Conservation (phyloP, 495 filamentous ascomycete species). For the Penicillium canescens region DNA sequence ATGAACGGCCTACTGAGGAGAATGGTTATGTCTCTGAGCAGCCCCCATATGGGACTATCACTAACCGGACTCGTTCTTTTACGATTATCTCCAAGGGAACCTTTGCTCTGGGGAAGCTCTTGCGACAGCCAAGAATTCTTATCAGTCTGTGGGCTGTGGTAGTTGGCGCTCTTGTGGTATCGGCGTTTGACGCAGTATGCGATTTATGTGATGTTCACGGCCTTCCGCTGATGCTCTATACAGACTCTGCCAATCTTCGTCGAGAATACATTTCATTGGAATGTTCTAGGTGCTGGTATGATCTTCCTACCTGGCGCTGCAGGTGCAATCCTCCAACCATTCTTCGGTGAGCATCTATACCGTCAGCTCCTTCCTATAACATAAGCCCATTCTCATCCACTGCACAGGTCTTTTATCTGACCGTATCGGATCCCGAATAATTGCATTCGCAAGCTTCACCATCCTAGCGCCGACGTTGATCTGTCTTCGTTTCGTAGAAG, state of each 20-base stretch:
- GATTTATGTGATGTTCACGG: background rate
- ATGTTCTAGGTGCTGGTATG: slow-evolving; percentile 63
- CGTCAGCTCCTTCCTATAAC: slow-evolving; percentile 38
- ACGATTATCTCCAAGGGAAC: background rate
- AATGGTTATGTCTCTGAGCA: slow-evolving; percentile 8
- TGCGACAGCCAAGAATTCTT: slow-evolving; percentile 15
- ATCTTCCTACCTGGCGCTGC: slow-evolving; percentile 67
- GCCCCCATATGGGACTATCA: slow-evolving; percentile 1
- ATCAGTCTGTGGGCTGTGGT: slow-evolving; percentile 18
- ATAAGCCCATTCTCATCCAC: background rate
- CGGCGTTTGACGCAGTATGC: slow-evolving; percentile 21
- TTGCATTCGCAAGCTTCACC: slow-evolving; percentile 46
- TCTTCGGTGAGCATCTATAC: slow-evolving; percentile 25
- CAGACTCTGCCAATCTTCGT: slow-evolving; percentile 60
- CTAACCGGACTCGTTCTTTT: background rate
- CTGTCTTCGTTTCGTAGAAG: slow-evolving; percentile 46
- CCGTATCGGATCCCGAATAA: slow-evolving; percentile 46
- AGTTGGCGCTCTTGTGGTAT: slow-evolving; percentile 16
- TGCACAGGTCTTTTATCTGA: slow-evolving; percentile 47
- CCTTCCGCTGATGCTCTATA: background rate
- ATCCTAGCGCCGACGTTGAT: slow-evolving; percentile 49
- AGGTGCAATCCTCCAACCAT: slow-evolving; percentile 51
- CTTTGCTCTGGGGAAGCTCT: slow-evolving; percentile 5
- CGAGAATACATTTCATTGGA: slow-evolving; percentile 59
- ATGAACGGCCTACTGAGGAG: slow-evolving; percentile 5